These are phyloP conservation scores for Stereocaulon alpinum DNA, from an alignment of 495 filamentous ascomycete species.

Conservation along the genomic window DNA sequence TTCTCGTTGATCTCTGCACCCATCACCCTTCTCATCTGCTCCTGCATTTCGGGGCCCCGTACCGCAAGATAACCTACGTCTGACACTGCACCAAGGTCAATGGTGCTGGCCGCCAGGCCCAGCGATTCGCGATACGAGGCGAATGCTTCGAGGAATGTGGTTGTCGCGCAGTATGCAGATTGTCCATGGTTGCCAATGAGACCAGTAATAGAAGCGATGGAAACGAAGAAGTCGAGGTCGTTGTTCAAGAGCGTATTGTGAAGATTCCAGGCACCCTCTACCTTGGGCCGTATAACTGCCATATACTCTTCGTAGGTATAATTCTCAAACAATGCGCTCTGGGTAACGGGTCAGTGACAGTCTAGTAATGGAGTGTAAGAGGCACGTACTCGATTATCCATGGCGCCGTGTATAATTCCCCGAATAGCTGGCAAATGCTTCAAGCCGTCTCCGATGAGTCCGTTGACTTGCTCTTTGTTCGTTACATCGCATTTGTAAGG, in stretches of 20 bases:
- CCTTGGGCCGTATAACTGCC: constrained; percentile 28
- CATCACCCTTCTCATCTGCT: constrained; percentile 8
- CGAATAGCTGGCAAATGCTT: constrained; percentile 20
- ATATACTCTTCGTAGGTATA: constrained; percentile 28
- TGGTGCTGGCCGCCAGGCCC: constrained; percentile 17
- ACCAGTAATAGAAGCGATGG: constrained; percentile 30
- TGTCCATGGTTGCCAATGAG: constrained; percentile 18
- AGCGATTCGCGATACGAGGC: constrained; percentile 19
- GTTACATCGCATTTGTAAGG: constrained; percentile 34
- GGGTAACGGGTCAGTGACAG: background rate
- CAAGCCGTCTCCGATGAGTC: background rate
- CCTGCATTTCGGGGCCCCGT: background rate
- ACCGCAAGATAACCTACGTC: constrained; percentile 14
- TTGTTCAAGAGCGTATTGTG: constrained; percentile 15
- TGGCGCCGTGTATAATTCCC: constrained; percentile 24
- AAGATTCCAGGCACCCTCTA: constrained; percentile 32
- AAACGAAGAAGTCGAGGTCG: constrained; percentile 35
- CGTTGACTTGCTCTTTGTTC: constrained; percentile 14
- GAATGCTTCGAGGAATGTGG: constrained; percentile 25
- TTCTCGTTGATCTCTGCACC: background rate
- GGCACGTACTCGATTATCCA: background rate
- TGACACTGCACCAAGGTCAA: constrained; percentile 11
- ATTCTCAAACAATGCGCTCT: constrained; percentile 29
- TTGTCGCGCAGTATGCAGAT: constrained; percentile 24
- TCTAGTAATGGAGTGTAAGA: background rate